A percentile compares a stretch with the other conserved stretches of the same genome.
phyloP scores from a whole-genome alignment of 2,329 filamentous ascomycete species.

The Zarea fungicola region DNA sequence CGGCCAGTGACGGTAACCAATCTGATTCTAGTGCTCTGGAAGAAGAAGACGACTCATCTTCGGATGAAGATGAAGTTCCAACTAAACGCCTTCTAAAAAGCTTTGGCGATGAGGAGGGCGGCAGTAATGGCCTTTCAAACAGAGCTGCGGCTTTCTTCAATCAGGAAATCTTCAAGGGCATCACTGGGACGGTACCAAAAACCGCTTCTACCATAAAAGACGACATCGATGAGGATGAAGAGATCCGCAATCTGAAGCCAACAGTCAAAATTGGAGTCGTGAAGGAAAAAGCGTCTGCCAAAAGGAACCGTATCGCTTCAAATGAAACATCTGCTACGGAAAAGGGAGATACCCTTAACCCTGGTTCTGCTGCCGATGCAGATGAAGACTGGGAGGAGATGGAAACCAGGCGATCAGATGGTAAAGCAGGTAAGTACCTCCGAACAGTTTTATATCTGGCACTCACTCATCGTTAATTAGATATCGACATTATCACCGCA shows the following conservation, averaged over 20 bases:
- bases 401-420: constrained; percentile 57
- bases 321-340: constrained; percentile 29
- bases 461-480: constrained; percentile 35
- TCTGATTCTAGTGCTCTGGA: constrained; percentile 60
- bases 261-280: constrained; percentile 28
- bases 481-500: constrained; percentile 98
- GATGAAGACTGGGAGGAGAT: constrained; percentile 62
- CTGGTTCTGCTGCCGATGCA: constrained; percentile 46
- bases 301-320: constrained; percentile 22
- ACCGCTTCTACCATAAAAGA: constrained; percentile 27
- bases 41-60: constrained; percentile 39
- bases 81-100: constrained; percentile 34
- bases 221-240: constrained; percentile 28
- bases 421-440: constrained; percentile 48
- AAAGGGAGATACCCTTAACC: constrained; percentile 50
- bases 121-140: constrained; percentile 57
- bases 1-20: constrained; percentile 54
- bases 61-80: constrained; percentile 28
- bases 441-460: neutral
- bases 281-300: constrained; percentile 7
- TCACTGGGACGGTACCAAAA: constrained; percentile 57
- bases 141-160: constrained; percentile 86
- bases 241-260: constrained; percentile 19
- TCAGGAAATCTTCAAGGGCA: constrained; percentile 87
- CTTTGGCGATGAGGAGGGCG: constrained; percentile 27